Percentiles rank a stretch among this genome's conserved stretches.
Evolutionary conservation across 2,329 filamentous ascomycete species (phyloP).

Genomic region (Nothomitra cinnamomea): DNA sequence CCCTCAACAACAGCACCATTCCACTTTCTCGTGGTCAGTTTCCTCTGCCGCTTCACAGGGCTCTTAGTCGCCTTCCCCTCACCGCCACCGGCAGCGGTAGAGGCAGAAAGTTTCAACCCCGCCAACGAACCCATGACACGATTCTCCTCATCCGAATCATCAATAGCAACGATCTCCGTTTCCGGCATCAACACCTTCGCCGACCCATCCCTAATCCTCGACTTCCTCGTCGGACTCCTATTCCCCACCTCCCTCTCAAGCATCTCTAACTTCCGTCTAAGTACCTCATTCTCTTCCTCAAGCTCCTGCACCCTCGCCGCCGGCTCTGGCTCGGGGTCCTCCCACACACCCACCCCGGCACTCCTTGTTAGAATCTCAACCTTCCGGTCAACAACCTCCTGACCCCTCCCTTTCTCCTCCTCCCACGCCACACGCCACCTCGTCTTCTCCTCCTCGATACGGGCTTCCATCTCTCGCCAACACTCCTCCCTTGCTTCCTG

Average conservation of each 20-base stretch:
- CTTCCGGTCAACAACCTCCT: slow-evolving; percentile 79
- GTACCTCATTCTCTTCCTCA: slow-evolving; percentile 51
- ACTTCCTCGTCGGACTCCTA: slow-evolving; percentile 36
- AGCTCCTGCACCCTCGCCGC: slow-evolving; percentile 47
- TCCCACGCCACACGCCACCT: slow-evolving; percentile 70
- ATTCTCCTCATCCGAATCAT: slow-evolving; percentile 17
- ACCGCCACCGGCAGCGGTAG: not conserved
- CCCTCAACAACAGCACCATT: slow-evolving; percentile 26
- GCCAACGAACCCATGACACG: slow-evolving; percentile 8
- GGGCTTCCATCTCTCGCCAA: slow-evolving; percentile 67
- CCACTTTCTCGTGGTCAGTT: slow-evolving; percentile 29
- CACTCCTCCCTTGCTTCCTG: slow-evolving; percentile 79
- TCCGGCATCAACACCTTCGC: not conserved
- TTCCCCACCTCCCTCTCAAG: slow-evolving; percentile 48
- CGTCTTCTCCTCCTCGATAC: slow-evolving; percentile 54
- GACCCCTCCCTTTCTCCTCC: slow-evolving; percentile 57
- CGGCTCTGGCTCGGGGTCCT: slow-evolving; percentile 30
- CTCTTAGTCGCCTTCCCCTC: slow-evolving; percentile 10
- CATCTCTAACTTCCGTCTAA: slow-evolving; percentile 46
- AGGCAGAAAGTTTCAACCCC: not conserved
- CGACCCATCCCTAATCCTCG: not conserved
- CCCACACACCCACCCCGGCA: slow-evolving; percentile 32
- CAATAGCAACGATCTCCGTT: not conserved
- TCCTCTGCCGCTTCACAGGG: slow-evolving; percentile 23
- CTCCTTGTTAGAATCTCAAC: slow-evolving; percentile 46